These are phyloP conservation scores for Cyberlindnera sargentensis DNA, from an alignment of 805 yeast species.

Conservation along the genomic window DNA sequence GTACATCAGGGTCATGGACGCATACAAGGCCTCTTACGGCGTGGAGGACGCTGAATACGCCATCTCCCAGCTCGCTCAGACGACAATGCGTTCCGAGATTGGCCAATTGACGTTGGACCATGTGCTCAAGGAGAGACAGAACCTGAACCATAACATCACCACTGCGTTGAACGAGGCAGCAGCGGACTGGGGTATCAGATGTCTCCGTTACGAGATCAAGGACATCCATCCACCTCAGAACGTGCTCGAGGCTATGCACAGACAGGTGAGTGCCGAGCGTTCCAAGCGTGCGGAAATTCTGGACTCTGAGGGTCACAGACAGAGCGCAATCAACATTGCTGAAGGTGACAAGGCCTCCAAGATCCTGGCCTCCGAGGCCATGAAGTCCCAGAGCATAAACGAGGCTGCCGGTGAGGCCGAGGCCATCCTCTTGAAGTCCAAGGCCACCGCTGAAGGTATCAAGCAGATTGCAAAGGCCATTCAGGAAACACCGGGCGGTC, in stretches of 20 bases:
- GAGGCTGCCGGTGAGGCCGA: conserved; percentile 71
- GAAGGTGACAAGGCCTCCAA: conserved; percentile 72
- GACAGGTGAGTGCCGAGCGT: conserved; percentile 83
- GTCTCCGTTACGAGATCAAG: conserved; percentile 78
- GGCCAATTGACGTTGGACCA: conserved; percentile 77
- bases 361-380: conserved; percentile 72
- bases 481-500: conserved; percentile 59
- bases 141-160: conserved; percentile 66
- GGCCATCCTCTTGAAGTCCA: conserved; percentile 55
- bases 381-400: conserved; percentile 53
- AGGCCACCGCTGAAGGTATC: conserved; percentile 71
- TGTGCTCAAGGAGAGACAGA: conserved; percentile 70
- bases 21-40: conserved; percentile 81
- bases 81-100: conserved; percentile 86
- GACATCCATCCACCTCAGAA: conserved; percentile 85
- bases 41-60: conserved; percentile 87
- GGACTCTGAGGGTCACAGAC: conserved; percentile 80
- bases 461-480: conserved; percentile 60
- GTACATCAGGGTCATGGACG: conserved; percentile 70
- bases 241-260: conserved; percentile 85
- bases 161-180: conserved; percentile 81
- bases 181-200: conserved; percentile 76
- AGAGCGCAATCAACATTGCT: conserved; percentile 72
- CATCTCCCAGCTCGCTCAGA: conserved; percentile 78
- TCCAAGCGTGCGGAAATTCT: conserved; percentile 82